Evolutionary conservation across 148 eudicot species (phyloP), one percentile per base, ranked within the genome.

Genomic region (Fallopia convolvulus): DNA sequence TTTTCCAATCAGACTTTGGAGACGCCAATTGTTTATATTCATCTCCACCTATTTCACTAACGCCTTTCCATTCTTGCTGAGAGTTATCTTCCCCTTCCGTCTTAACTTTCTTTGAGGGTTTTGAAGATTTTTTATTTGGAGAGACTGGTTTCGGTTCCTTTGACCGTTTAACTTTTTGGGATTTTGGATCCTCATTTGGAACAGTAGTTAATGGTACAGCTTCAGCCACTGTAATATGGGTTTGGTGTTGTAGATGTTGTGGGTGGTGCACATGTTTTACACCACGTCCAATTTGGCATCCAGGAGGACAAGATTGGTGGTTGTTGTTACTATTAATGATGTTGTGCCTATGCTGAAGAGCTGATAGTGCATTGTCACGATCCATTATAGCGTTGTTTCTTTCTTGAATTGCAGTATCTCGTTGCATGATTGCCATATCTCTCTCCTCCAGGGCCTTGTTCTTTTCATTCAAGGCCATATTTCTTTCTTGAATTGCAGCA

Each of bases 401-500:
- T 79, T 92, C 97, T 17, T 88, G 82, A 53, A 92, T 86, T 13
- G 97, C 99, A 9, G 92, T 80, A 77, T 95, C 97, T 26, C 97
- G 84, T 83, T 95, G 97, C 77, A 95, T 80, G 42, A 95, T 85
- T 20, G 97, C 99, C 89, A 95, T 71, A 81, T 95, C 99, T 56
- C 97, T 63, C 84, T 95, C 99, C 32, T 90, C 97, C 76, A 93
- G 55, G 66, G 97, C 99, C 32, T 93, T 81, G 81, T 92, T 95
- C 80, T 91, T 95, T 50, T 92, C 99, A 55, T 90, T 88, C 42
- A 95, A 70, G 75, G 97, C 99, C 80, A 95, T 82, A 50, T 95
- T 95, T 81, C 94, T 79, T 83, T 95, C 99, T 80, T 95, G 99
- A 79, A 95, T 86, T 6, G 99, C 99, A 53, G 90, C 97, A 77